phyloP scores from a whole-genome alignment of 1,284 basidiomycete species.

The Puccinia triticina region DNA sequence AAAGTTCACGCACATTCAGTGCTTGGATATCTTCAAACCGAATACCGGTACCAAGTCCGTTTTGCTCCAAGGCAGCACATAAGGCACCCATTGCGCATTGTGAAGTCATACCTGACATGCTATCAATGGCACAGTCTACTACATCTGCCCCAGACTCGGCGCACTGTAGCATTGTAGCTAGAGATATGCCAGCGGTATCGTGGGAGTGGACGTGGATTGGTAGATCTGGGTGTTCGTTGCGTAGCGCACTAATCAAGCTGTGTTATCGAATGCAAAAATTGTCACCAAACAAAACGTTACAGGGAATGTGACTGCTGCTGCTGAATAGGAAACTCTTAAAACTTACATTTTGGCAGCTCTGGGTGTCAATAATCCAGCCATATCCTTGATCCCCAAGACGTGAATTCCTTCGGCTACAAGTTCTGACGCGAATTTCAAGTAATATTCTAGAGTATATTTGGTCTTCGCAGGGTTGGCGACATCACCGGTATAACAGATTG shows the following conservation, averaged over 20 bases:
- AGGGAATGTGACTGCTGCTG: conserved; percentile 23
- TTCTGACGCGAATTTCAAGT: conserved; percentile 91
- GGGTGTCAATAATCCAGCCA: conserved; percentile 97
- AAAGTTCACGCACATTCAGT: conserved; percentile 67
- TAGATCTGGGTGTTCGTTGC: conserved; percentile 93
- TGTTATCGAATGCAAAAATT: conserved; percentile 32
- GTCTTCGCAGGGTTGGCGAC: conserved; percentile 91
- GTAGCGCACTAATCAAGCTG: conserved; percentile 87
- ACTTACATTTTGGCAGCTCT: conserved; percentile 82
- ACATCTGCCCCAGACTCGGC: conserved; percentile 97
- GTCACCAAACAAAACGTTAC: conserved; percentile 31
- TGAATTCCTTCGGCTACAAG: conserved; percentile 95
- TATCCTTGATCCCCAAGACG: conserved; percentile 97
- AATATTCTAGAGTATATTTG: conserved; percentile 98
- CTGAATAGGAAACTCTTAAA: not conserved
- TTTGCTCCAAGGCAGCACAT: conserved; percentile 92
- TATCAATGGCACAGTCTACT: conserved; percentile 97
- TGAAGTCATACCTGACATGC: conserved; percentile 97
- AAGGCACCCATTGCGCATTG: conserved; percentile 99
- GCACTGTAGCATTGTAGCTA: conserved; percentile 92
- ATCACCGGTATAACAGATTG: conserved; percentile 99
- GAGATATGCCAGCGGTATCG: conserved; percentile 97
- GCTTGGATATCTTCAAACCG: conserved; percentile 96
- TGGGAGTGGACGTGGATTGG: conserved; percentile 99
- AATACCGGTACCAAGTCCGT: conserved; percentile 90